phyloP scores from a whole-genome alignment of 306 rosid genomes.

The Styphnolobium japonicum region DNA sequence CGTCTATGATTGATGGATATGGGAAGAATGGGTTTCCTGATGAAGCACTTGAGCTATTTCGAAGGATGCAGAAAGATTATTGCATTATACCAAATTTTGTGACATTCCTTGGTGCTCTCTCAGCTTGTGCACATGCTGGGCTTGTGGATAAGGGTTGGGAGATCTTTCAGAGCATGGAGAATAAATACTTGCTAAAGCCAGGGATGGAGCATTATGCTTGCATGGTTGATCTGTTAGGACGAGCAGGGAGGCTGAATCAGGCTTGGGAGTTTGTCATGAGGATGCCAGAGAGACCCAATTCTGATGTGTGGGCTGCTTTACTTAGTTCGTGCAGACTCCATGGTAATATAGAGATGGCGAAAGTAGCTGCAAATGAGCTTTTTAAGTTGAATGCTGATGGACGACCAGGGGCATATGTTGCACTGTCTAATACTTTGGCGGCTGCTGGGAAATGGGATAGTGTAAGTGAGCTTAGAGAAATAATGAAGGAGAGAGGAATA shows the following conservation, averaged over 20 bases:
- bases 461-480: slow-evolving; percentile 82
- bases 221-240: slow-evolving; percentile 86
- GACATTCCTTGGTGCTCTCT: slow-evolving; percentile 77
- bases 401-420: slow-evolving; percentile 85
- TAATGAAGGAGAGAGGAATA: slow-evolving; percentile 68
- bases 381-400: slow-evolving; percentile 59
- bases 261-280: slow-evolving; percentile 73
- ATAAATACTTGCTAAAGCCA: slow-evolving; percentile 59
- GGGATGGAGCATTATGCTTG: slow-evolving; percentile 92
- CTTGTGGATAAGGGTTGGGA: slow-evolving; percentile 66
- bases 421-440: slow-evolving; percentile 83
- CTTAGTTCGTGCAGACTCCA: slow-evolving; percentile 83
- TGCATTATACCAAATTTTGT: slow-evolving; percentile 59
- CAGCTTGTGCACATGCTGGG: slow-evolving; percentile 92
- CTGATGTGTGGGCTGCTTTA: slow-evolving; percentile 89
- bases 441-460: slow-evolving; percentile 87
- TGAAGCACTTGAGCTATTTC: slow-evolving; percentile 72
- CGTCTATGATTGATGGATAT: slow-evolving; percentile 93
- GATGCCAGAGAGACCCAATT: slow-evolving; percentile 76
- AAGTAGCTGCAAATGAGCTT: slow-evolving; percentile 64
- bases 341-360: slow-evolving; percentile 73
- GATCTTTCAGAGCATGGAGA: slow-evolving; percentile 70
- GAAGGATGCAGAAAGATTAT: slow-evolving; percentile 44
- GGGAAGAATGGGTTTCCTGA: slow-evolving; percentile 77
- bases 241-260: slow-evolving; percentile 64